Evolutionary conservation across 305 asterid genomes (phyloP), one percentile per base, ranked within the genome.

Genomic region (Fraxinus floribunda): DNA sequence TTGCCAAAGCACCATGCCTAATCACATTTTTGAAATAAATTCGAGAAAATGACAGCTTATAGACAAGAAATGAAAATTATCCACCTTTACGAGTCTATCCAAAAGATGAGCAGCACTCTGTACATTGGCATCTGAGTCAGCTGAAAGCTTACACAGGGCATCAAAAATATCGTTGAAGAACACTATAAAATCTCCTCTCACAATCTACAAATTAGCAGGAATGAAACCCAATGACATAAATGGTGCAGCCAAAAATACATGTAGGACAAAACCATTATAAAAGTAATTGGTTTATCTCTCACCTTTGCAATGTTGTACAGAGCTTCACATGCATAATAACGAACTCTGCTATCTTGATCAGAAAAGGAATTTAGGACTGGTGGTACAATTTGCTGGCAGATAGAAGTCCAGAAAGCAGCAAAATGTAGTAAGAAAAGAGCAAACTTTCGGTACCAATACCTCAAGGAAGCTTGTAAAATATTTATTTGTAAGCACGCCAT

Each of bases 71-170:
- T 77, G 38, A 20, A 76, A 46, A 60, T 18, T 7, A 30, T 22
- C 78, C 86, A 94, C 99, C 97, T 97, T 97, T 80, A 97, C 99
- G 84, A 97, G 98, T 83, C 98, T 93, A 86, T 97, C 99, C 83
- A 97, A 90, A 78, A 97, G 99, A 94, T 97, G 99, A 78, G 99
- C 99, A 86, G 99, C 99, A 94, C 98, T 95, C 86, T 97, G 99
- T 76, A 97, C 99, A 85, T 89, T 97, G 91, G 98, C 88, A 90
- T 95, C 99, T 80, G 98, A 90, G 87, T 97, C 99, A 78, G 99
- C 98, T 1, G 99, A 93, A 83, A 97, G 99, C 97, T 94, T 97
- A 86, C 98, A 95, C 35, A 97, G 86, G 4, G 97, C 97, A 84
- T 97, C 99, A 90, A 97, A 97, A 77, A 97, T 97, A 82, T 94